Evolutionary conservation across 306 rosid species (phyloP).

Genomic region (Medicago truncatula): MtrunA17r5.0-ANR NC_053046.1:39105501-39106000

Average conservation of each 20-base stretch:
- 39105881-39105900: conserved; percentile 90
- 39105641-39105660: neutral
- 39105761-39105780: conserved; percentile 74
- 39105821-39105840: conserved; percentile 92
- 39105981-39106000: neutral
- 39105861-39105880: conserved; percentile 87
- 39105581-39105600: neutral
- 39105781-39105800: conserved; percentile 61
- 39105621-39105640: conserved; percentile 3
- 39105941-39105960: conserved; percentile 22
- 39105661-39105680: conserved; percentile 9
- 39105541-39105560: conserved; percentile 3
- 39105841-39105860: conserved; percentile 86
- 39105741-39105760: conserved; percentile 52
- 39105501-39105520: conserved; percentile 6
- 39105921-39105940: conserved; percentile 73
- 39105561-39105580: conserved; percentile 5
- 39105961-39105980: conserved; percentile 16
- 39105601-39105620: conserved; percentile 18
- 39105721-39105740: conserved; percentile 54
- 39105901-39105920: conserved; percentile 99
- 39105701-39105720: conserved; percentile 59
- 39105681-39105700: conserved; percentile 12
- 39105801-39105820: conserved; percentile 86
- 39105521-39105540: neutral